Evolutionary conservation across 768 basidiomycete genomes (phyloP).

Genomic region (Neoboletus subvelutipes): DNA sequence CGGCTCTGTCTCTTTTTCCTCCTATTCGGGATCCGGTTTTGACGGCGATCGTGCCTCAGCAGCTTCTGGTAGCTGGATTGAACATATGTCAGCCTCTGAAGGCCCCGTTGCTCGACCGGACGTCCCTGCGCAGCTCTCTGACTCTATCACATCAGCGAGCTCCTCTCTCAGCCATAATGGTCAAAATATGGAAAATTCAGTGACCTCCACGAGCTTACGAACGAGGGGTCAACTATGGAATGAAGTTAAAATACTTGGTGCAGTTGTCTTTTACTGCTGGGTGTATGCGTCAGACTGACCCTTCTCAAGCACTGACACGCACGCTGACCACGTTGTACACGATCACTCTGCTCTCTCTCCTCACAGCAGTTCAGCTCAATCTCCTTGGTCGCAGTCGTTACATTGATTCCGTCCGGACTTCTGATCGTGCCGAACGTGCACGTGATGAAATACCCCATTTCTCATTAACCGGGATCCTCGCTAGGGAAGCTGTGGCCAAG

Average conservation of each 20-base stretch:
- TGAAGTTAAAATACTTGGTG: slow-evolving; percentile 78
- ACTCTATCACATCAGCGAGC: slow-evolving; percentile 40
- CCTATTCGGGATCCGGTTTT: slow-evolving; percentile 36
- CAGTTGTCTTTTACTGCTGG: slow-evolving; percentile 41
- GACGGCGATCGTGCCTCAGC: slow-evolving; percentile 39
- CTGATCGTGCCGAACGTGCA: slow-evolving; percentile 58
- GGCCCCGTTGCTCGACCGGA: slow-evolving; percentile 4
- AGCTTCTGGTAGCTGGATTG: slow-evolving; percentile 46
- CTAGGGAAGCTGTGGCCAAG: slow-evolving; percentile 25
- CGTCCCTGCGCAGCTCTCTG: slow-evolving; percentile 33
- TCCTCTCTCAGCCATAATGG: slow-evolving; percentile 32
- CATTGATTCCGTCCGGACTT: slow-evolving; percentile 60
- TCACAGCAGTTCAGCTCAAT: slow-evolving; percentile 84
- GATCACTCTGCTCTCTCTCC: slow-evolving; percentile 78
- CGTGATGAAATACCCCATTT: slow-evolving; percentile 39
- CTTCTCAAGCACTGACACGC: slow-evolving; percentile 72
- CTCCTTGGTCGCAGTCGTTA: slow-evolving; percentile 83
- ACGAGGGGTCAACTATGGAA: slow-evolving; percentile 89
- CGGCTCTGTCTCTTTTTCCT: slow-evolving; percentile 41
- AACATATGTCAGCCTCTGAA: slow-evolving; percentile 34
- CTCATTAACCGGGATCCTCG: slow-evolving; percentile 25
- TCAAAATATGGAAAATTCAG: slow-evolving; percentile 5
- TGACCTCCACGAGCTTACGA: slow-evolving; percentile 31
- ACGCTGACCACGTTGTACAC: slow-evolving; percentile 86
- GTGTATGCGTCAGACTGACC: slow-evolving; percentile 2